Conservation (phyloP, 2,329 filamentous ascomycete genomes). For the Scedosporium minutisporum region DNA sequence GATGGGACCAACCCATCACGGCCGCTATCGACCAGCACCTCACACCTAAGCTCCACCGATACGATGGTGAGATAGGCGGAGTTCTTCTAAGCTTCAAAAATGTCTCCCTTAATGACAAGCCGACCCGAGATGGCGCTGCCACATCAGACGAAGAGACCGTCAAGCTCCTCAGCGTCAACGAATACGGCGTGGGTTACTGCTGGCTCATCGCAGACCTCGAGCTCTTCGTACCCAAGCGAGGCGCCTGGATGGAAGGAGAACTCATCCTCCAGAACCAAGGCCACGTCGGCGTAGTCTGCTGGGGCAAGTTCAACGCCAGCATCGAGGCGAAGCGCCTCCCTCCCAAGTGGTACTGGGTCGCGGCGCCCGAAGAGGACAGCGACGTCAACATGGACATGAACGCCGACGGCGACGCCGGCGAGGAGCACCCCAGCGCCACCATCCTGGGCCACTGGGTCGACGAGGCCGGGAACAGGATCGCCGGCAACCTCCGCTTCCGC, state of each 20-base stretch:
- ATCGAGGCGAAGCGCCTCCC: conserved; percentile 73
- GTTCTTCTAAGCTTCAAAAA: conserved; percentile 69
- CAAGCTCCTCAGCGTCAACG: conserved; percentile 50
- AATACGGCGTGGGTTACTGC: conserved; percentile 77
- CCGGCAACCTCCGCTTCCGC: conserved; percentile 62
- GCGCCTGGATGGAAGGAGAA: conserved; percentile 66
- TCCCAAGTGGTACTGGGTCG: conserved; percentile 67
- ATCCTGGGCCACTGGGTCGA: conserved; percentile 62
- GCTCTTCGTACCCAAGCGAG: conserved; percentile 66
- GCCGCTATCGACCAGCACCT: conserved; percentile 66
- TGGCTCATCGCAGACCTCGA: conserved; percentile 86
- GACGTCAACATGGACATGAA: conserved; percentile 15
- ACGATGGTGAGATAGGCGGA: conserved; percentile 61
- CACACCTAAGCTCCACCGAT: conserved; percentile 64
- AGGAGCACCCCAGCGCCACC: conserved; percentile 1
- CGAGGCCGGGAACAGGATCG: conserved; percentile 56
- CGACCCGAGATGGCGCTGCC: conserved; percentile 39
- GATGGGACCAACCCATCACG: conserved; percentile 60
- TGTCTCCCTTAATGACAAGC: conserved; percentile 51
- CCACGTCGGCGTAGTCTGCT: conserved; percentile 80
- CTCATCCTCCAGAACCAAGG: conserved; percentile 83
- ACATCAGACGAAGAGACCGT: conserved; percentile 36
- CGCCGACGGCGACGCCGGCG: conserved; percentile 11
- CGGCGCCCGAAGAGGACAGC: neutral
- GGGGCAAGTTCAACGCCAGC: conserved; percentile 84